Conservation (phyloP, 176 grass and related monocot genomes). For the Oryza longistaminata region DNA sequence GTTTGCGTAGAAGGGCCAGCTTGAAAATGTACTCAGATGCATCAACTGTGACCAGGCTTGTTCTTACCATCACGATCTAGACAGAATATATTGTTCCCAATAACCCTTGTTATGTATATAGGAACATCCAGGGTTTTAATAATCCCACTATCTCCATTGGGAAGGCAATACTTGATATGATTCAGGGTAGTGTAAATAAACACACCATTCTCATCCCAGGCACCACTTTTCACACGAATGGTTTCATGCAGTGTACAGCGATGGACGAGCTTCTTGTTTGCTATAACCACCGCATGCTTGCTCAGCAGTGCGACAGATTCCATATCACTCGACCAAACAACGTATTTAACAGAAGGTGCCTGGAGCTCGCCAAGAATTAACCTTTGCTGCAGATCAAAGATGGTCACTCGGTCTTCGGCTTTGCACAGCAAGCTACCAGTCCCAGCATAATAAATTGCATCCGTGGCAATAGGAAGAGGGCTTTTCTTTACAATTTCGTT, state of each 20-base stretch:
- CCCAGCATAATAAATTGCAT: slow-evolving; percentile 92
- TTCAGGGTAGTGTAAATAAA: slow-evolving; percentile 78
- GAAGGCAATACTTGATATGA: slow-evolving; percentile 86
- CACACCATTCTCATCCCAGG: slow-evolving; percentile 85
- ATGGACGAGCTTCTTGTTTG: slow-evolving; percentile 72
- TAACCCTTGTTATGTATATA: slow-evolving; percentile 80
- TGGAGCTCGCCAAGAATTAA: slow-evolving; percentile 87
- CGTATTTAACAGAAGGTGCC: slow-evolving; percentile 74
- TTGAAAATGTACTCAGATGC: slow-evolving; percentile 87
- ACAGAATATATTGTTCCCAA: slow-evolving; percentile 56
- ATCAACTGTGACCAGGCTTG: slow-evolving; percentile 59
- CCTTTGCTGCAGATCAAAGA: slow-evolving; percentile 93
- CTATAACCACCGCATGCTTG: slow-evolving; percentile 76
- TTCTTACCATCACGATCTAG: slow-evolving; percentile 83
- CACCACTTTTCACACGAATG: slow-evolving; percentile 80
- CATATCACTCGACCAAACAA: slow-evolving; percentile 81
- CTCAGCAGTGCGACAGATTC: slow-evolving; percentile 75
- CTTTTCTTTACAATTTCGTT: slow-evolving; percentile 95
- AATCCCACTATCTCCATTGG: slow-evolving; percentile 79
- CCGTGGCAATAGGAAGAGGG: slow-evolving; percentile 76
- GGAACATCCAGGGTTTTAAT: slow-evolving; percentile 73
- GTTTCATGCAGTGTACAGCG: slow-evolving; percentile 72
- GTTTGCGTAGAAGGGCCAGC: slow-evolving; percentile 65
- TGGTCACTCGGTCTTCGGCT: slow-evolving; percentile 79
- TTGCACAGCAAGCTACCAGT: slow-evolving; percentile 84